Evolutionary conservation across 257 asterid genomes (phyloP).

Genomic region (Solanum dulcamara): DNA sequence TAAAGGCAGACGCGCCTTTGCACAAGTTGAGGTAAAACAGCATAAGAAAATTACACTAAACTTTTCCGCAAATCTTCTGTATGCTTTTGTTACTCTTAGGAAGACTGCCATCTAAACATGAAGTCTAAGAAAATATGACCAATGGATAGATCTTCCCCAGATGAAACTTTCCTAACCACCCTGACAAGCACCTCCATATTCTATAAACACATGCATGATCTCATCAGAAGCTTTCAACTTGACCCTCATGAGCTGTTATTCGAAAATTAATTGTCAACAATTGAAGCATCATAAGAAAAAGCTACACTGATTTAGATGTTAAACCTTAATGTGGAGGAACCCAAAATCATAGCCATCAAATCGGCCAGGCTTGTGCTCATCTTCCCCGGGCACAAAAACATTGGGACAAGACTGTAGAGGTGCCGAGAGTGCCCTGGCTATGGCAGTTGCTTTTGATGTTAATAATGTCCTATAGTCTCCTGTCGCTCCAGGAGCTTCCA

Average conservation of each 20-base stretch:
- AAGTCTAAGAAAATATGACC: background rate
- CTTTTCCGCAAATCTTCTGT: background rate
- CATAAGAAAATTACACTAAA: background rate
- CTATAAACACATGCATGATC: background rate
- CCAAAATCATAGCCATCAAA: constrained; percentile 86
- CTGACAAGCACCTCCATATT: background rate
- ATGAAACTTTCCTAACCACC: background rate
- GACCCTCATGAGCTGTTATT: background rate
- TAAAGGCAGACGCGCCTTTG: background rate
- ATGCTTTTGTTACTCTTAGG: background rate
- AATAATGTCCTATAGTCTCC: constrained; percentile 88
- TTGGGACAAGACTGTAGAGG: constrained; percentile 53
- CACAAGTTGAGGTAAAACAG: background rate
- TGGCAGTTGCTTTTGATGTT: constrained; percentile 88
- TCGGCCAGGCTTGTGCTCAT: constrained; percentile 71
- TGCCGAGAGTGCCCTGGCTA: constrained; percentile 75
- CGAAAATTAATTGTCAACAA: background rate
- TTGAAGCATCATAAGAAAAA: background rate
- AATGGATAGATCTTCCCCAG: background rate
- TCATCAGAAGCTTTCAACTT: background rate
- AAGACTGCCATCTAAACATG: background rate
- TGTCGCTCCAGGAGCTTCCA: constrained; percentile 97
- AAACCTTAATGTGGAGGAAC: constrained; percentile 92
- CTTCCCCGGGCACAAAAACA: constrained; percentile 92
- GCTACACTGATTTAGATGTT: background rate